Base-by-base conservation (phyloP, 768 basidiomycete genomes). In the Russula dissimulans region DNA sequence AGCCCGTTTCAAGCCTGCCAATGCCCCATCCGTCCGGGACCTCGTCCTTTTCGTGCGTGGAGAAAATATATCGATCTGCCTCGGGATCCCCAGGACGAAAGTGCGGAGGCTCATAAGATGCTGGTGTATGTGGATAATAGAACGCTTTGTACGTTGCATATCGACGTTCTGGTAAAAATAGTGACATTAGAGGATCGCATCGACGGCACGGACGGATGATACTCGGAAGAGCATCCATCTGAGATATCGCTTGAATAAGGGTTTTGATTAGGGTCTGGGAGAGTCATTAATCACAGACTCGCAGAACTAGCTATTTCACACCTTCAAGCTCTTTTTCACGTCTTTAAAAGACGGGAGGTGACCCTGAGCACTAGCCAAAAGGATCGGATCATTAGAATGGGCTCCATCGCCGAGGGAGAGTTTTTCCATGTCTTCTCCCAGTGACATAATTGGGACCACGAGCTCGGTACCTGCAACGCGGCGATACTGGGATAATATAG, bases 71-170 rank as follows among this genome's bases (percentile, higher is more conserved):
- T 59, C 76, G 87, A 69, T 91, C 84, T 62, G 79, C 81, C n/a
- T 84, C 77, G 5, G 74, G 73, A 67, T 93, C 89, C 0, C 84
- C 89, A 5, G 86, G 72, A 58, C 80, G 79, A 67, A 93, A 93
- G 69, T 85, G 75, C 0, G 87, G 88, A 5, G 92, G 92, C 69
- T 95, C 88, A 67, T 95, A 95, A 53, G 91, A 85, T 9, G 77
- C 74, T 0, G 92, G 92, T 12, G 90, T 85, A 22, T 82, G 77
- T 49, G 89, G 84, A 14, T 86, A 87, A 70, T 92, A 94, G 69
- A 87, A 91, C 11, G 91, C 72, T 69, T 95, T 94, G 76, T 94
- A 90, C 22, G 86, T 89, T n/a, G 91, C 89, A 67, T 79, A 94
- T 38, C 91, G 86, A 49, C 84, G 85, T 66, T 83, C 90, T 89